Percentiles rank a stretch among this genome's conserved stretches.
phyloP scores from a whole-genome alignment of 2,329 filamentous ascomycete species.

The Fusarium piperis region DNA sequence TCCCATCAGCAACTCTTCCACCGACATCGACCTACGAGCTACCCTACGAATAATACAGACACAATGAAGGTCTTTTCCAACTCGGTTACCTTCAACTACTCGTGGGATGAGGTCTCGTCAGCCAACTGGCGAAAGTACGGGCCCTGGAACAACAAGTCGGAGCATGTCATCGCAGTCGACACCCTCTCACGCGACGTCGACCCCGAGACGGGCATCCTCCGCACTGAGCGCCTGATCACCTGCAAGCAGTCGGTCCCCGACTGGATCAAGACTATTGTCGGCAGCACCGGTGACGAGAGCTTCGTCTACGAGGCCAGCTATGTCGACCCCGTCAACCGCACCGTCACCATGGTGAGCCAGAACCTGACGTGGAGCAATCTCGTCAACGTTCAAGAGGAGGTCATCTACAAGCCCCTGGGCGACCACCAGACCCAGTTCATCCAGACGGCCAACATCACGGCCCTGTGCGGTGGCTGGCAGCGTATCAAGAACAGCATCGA shows the following conservation, averaged over 20 bases:
- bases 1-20: not conserved
- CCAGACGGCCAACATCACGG: conserved; percentile 92
- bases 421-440: conserved; percentile 78
- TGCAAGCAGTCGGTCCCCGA: conserved; percentile 74
- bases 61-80: conserved; percentile 97
- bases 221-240: conserved; percentile 70
- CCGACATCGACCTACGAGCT: conserved; percentile 7
- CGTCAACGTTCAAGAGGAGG: conserved; percentile 91
- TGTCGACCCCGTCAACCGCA: conserved; percentile 83
- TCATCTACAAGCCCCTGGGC: conserved; percentile 77
- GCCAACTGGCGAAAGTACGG: conserved; percentile 99
- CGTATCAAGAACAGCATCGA: conserved; percentile 97
- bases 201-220: conserved; percentile 66
- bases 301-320: conserved; percentile 97
- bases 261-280: conserved; percentile 84
- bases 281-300: conserved; percentile 76
- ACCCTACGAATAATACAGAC: conserved; percentile 32
- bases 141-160: conserved; percentile 98
- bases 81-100: conserved; percentile 91
- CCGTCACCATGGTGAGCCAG: conserved; percentile 95
- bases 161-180: conserved; percentile 95
- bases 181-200: conserved; percentile 78
- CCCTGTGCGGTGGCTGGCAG: conserved; percentile 95
- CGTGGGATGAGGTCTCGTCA: conserved; percentile 97
- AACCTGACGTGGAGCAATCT: conserved; percentile 95